phyloP scores from a whole-genome alignment of 306 rosid genomes.

The Pachyrhizus erosus region DNA sequence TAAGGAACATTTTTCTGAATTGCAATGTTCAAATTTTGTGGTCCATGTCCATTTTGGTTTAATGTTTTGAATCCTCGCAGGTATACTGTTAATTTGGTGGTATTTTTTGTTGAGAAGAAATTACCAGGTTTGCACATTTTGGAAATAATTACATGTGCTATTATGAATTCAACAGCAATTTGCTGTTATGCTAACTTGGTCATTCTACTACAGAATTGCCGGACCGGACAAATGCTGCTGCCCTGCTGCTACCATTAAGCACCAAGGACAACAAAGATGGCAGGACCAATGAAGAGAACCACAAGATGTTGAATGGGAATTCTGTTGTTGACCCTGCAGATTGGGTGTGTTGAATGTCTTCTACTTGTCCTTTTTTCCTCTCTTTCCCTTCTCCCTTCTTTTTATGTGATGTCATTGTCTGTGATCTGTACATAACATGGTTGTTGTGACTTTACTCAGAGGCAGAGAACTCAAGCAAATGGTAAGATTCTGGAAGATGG shows the following conservation, averaged over 20 bases:
- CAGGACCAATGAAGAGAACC: conserved; percentile 83
- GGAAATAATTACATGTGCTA: conserved; percentile 11
- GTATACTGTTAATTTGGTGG: conserved; percentile 98
- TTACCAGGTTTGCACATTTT: conserved; percentile 67
- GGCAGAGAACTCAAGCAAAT: conserved; percentile 89
- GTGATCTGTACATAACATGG: conserved; percentile 42
- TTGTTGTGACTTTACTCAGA: conserved; percentile 58
- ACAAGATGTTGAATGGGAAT: conserved; percentile 86
- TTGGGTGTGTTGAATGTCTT: conserved; percentile 59
- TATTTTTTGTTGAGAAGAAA: conserved; percentile 87
- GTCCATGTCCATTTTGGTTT: conserved; percentile 25
- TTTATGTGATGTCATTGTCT: conserved; percentile 43
- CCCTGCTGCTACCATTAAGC: conserved; percentile 71
- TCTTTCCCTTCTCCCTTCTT: not conserved
- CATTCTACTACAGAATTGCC: conserved; percentile 70
- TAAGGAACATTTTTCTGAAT: conserved; percentile 42
- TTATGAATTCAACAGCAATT: conserved; percentile 30
- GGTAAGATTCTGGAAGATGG: conserved; percentile 88
- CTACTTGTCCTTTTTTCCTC: conserved; percentile 9
- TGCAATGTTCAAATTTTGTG: not conserved
- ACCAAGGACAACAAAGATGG: conserved; percentile 82
- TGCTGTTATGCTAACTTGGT: conserved; percentile 45
- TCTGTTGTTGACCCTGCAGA: conserved; percentile 75
- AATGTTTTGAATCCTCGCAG: conserved; percentile 52
- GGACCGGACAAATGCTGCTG: conserved; percentile 68